phyloP scores from a whole-genome alignment of 208 protist species.

The Trypanosoma congolense region DNA sequence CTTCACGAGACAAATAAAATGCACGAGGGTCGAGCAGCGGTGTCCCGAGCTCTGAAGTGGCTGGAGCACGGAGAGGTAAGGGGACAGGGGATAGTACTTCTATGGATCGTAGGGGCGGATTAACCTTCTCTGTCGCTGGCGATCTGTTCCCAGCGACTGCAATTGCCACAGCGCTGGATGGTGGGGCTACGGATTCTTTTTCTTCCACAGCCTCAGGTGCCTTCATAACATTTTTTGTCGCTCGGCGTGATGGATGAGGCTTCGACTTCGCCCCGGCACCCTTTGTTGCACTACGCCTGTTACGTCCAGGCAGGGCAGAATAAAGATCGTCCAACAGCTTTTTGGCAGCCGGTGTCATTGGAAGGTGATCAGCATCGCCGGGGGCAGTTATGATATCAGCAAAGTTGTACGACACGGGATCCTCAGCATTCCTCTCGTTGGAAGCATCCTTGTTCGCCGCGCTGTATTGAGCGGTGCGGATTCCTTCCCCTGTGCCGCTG shows the following conservation, averaged over 20 bases:
- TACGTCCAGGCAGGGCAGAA: conserved; percentile 6
- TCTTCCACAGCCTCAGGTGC: neutral
- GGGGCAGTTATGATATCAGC: conserved; percentile 27
- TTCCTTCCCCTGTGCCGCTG: neutral
- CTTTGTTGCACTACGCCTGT: neutral
- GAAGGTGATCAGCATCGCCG: conserved; percentile 20
- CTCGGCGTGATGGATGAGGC: neutral
- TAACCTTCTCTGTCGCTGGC: no score
- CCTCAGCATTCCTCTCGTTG: neutral
- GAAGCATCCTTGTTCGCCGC: neutral
- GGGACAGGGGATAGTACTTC: neutral
- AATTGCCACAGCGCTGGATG: neutral
- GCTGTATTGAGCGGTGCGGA: neutral
- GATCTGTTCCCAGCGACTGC: no score
- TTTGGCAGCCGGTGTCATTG: conserved; percentile 1
- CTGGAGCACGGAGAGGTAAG: no score
- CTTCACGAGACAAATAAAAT: conserved; percentile 7
- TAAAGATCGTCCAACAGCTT: conserved; percentile 19
- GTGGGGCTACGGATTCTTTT: neutral
- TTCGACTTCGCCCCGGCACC: neutral
- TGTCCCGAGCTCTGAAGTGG: neutral
- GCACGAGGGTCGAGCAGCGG: conserved; percentile 4
- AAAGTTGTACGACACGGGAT: conserved; percentile 24
- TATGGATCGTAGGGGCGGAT: no score
- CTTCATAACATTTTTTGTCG: conserved; percentile 1